Base-by-base conservation (phyloP, 2,329 filamentous ascomycete species). In the Incumbomyces delicatus region DNA sequence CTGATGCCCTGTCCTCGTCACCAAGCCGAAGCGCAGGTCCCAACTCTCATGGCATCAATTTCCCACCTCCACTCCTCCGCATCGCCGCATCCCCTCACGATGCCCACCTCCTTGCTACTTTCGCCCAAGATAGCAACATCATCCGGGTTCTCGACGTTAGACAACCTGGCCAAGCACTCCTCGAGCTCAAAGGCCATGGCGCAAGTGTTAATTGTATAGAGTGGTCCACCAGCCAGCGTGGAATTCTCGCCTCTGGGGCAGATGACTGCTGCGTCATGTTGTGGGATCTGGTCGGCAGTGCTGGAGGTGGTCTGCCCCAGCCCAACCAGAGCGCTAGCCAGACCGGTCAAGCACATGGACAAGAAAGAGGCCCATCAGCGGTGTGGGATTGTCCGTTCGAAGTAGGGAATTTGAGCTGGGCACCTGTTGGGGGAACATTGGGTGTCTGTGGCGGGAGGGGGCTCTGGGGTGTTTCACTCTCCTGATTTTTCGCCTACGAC, bases 101-200 rank as follows among this genome's bases (percentile, higher is more conserved):
- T 64, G 85, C 87, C 6, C 89, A 98, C 63, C 80, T 98, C 30
- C 78, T 98, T 31, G 90, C 90, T n/a, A 98, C 92, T 0, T 96
- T 98, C 64, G 90, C 92, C 14, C 83, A 88, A 60, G 92, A 96
- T 62, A 94, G 87, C 3, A 89, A 83, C 58, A 72, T 94, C 30
- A 89, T 98, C 61, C 87, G 92, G 40, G 94, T 98, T 46, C 80
- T 98, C 27, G 92, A 98, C 60, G 90, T 96, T 2, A 83, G 92
- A 41, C 92, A 98, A 66, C 92, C 92, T 0, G 92, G 92, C 5
- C 92, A 95, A 66, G 92, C 92, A 2, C 76, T 98, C 3, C 78
- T 98, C 20, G 92, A 98, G 63, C 80, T 98, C 32, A 86, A 86
- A 40, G 92, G 92, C 17, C 90, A 98, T 61, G 78, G 80, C 17